Conservation (phyloP, 2,329 filamentous ascomycete species). For the Trichoderma aggressivum region DNA sequence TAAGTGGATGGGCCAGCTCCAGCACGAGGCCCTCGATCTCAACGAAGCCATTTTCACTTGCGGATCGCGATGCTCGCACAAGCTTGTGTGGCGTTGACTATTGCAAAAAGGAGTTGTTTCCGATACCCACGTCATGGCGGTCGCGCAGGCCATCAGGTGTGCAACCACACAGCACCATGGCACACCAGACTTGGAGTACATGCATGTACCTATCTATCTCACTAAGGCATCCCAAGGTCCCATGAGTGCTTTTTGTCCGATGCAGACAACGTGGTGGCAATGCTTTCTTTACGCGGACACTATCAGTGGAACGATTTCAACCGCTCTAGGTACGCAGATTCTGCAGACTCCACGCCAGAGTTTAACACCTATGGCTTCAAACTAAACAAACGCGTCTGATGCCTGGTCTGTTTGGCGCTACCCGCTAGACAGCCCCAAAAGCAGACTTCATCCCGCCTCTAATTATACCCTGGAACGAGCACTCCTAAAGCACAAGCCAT, state of each 20-base stretch:
- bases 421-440: not conserved
- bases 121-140: not conserved
- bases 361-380: not conserved
- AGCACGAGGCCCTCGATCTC: not conserved
- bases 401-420: not conserved
- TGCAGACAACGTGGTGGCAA: not conserved
- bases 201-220: not conserved
- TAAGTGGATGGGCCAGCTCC: not conserved
- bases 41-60: not conserved
- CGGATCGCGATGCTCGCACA: not conserved
- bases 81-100: not conserved
- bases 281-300: not conserved
- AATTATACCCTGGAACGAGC: not conserved
- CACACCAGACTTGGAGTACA: not conserved
- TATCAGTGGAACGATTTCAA: not conserved
- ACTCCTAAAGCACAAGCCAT: not conserved
- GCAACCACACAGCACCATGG: not conserved
- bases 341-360: not conserved
- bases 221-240: not conserved
- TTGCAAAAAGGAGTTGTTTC: not conserved
- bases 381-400: not conserved
- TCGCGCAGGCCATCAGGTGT: not conserved
- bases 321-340: no score
- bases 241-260: not conserved
- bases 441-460: not conserved